Percentiles rank a stretch among this genome's conserved stretches.
These are phyloP conservation scores for Leersia perrieri DNA, from an alignment of 176 grass and related monocot genomes.

Conservation along the genomic window DNA sequence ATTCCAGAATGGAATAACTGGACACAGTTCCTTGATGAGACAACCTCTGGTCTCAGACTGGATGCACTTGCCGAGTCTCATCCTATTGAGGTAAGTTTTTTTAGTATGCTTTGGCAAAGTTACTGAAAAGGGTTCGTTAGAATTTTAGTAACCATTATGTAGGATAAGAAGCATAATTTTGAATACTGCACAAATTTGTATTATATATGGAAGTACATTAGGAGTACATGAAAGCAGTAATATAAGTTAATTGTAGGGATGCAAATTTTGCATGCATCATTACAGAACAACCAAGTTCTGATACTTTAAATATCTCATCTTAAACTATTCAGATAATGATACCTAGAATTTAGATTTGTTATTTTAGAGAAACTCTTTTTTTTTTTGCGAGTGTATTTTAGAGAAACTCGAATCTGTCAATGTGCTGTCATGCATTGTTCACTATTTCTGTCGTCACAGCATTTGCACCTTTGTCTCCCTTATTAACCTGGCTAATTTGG, in stretches of 20 bases:
- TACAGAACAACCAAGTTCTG: neutral
- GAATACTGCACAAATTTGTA: neutral
- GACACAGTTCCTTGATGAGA: conserved; percentile 94
- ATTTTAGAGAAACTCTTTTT: conserved; percentile 7
- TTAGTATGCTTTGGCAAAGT: neutral
- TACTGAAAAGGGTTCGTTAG: neutral
- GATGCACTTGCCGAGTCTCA: conserved; percentile 96
- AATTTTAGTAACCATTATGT: neutral
- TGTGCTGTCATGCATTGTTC: neutral
- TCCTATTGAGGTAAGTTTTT: conserved; percentile 86
- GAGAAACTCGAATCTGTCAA: neutral
- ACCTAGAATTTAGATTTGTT: neutral
- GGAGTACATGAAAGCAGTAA: neutral
- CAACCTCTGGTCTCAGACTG: conserved; percentile 62
- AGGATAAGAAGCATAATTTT: conserved; percentile 10
- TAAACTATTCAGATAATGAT: conserved; percentile 3
- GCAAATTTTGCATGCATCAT: neutral
- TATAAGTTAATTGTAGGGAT: neutral
- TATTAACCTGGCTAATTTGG: conserved; percentile 9
- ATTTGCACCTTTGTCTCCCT: conserved; percentile 8
- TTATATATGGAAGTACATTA: conserved; percentile 11
- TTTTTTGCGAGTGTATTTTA: too few species aligned
- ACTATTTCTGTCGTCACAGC: conserved; percentile 9
- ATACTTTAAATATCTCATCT: neutral
- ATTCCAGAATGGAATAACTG: conserved; percentile 93